These are phyloP conservation scores for Cordyceps fumosorosea DNA, from an alignment of 2,329 filamentous ascomycete species.

Conservation along the genomic window DNA sequence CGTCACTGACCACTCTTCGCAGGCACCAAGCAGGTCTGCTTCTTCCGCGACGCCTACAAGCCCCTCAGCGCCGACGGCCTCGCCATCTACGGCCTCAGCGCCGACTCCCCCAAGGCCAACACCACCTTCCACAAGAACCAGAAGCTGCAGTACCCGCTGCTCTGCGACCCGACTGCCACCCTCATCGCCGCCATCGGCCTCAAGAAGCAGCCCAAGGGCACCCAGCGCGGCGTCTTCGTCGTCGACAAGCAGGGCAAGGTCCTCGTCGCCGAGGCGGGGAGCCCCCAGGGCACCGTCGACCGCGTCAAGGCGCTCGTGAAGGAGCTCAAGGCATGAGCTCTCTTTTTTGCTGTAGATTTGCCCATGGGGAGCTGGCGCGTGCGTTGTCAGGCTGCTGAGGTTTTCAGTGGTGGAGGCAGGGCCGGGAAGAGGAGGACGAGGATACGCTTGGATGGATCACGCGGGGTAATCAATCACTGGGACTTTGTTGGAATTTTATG, in stretches of 20 bases:
- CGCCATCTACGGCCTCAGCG: slow-evolving; percentile 82
- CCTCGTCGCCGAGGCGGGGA: slow-evolving; percentile 65
- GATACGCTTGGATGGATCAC: not conserved
- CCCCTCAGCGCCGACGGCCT: slow-evolving; percentile 72
- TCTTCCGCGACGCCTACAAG: slow-evolving; percentile 82
- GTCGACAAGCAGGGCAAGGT: slow-evolving; percentile 78
- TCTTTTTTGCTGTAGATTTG: not conserved
- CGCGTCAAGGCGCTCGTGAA: slow-evolving; percentile 67
- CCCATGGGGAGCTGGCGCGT: not conserved
- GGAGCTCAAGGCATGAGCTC: slow-evolving; percentile 22
- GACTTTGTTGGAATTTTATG: not conserved
- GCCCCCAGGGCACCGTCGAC: slow-evolving; percentile 70
- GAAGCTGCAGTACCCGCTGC: slow-evolving; percentile 76
- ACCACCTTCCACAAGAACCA: slow-evolving; percentile 90
- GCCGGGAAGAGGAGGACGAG: not conserved
- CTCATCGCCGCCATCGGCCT: slow-evolving; percentile 85
- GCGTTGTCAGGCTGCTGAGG: not conserved
- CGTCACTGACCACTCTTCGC: slow-evolving; percentile 2
- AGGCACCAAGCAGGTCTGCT: slow-evolving; percentile 91
- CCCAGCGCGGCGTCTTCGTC: slow-evolving; percentile 80
- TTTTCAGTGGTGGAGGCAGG: too few relatives aligned
- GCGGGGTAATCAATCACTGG: not conserved
- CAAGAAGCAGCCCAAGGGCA: slow-evolving; percentile 76
- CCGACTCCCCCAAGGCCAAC: slow-evolving; percentile 85
- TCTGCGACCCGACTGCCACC: slow-evolving; percentile 70